Percentiles rank a stretch among this genome's conserved stretches.
phyloP scores from a whole-genome alignment of 257 asterid species.

The Salvia miltiorrhiza region DNA sequence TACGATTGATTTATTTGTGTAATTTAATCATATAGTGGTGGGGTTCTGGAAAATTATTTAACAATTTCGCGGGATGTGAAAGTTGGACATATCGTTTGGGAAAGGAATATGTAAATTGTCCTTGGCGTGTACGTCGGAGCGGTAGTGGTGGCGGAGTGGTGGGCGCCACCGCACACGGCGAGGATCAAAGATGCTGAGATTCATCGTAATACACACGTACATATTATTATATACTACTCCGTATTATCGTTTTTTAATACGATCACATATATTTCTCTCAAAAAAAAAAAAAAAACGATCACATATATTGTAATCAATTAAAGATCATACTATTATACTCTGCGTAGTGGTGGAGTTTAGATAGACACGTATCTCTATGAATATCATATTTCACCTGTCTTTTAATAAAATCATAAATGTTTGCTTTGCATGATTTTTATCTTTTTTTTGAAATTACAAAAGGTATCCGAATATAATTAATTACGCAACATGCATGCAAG shows the following conservation, averaged over 20 bases:
- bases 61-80: background rate
- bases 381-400: background rate
- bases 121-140: conserved; percentile 50
- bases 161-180: conserved; percentile 23
- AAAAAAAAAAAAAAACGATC: too few relatives aligned
- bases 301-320: background rate
- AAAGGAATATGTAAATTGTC: conserved; percentile 38
- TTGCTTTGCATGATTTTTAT: too few relatives aligned
- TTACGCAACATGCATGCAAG: too few relatives aligned
- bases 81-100: conserved; percentile 28
- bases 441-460: too few relatives aligned
- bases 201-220: background rate
- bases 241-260: too few relatives aligned
- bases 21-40: conserved; percentile 14
- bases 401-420: background rate
- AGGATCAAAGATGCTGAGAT: conserved; percentile 3
- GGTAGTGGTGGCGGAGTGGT: conserved; percentile 22
- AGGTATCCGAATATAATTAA: too few relatives aligned
- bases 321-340: background rate
- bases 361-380: conserved; percentile 3
- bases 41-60: background rate
- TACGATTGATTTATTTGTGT: background rate
- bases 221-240: background rate
- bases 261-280: background rate
- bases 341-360: background rate